Evolutionary conservation across 2,329 filamentous ascomycete genomes (phyloP).

Genomic region (Dissoconium aciculare): DNA sequence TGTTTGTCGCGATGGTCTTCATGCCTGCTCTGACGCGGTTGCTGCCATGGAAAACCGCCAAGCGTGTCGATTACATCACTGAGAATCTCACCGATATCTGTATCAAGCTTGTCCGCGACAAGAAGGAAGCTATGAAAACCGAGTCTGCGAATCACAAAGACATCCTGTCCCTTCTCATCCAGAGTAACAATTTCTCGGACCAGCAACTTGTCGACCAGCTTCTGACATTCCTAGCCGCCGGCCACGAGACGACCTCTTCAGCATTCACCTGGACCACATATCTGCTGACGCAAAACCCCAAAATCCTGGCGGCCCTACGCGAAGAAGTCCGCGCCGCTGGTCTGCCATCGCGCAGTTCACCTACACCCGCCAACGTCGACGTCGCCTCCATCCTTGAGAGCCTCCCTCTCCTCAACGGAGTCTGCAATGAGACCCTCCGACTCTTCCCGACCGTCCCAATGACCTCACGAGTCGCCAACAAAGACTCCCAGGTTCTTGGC

Average conservation of each 20-base stretch:
- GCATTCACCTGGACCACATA: conserved; percentile 64
- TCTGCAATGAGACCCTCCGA: conserved; percentile 32
- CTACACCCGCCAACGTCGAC: conserved; percentile 16
- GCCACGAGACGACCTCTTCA: conserved; percentile 63
- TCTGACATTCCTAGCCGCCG: conserved; percentile 41
- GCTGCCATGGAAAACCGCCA: conserved; percentile 35
- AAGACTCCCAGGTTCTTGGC: conserved; percentile 28
- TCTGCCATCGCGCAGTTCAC: conserved; percentile 36
- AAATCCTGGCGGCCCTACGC: conserved; percentile 52
- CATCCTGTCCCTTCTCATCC: conserved; percentile 36
- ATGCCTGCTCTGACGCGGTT: conserved; percentile 25
- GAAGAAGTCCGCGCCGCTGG: conserved; percentile 47
- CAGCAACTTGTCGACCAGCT: conserved; percentile 39
- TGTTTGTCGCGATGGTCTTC: conserved; percentile 27
- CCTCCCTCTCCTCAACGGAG: conserved; percentile 32
- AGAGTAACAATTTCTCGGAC: conserved; percentile 39
- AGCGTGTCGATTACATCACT: conserved; percentile 18
- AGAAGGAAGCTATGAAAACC: conserved; percentile 27
- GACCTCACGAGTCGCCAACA: conserved; percentile 30
- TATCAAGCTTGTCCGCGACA: conserved; percentile 34
- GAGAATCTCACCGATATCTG: conserved; percentile 29
- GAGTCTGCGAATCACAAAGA: conserved; percentile 24
- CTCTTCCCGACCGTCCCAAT: conserved; percentile 35
- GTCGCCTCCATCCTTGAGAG: conserved; percentile 28
- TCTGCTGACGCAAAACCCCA: conserved; percentile 49